These are phyloP conservation scores for Teunomyces gatunensis DNA, from an alignment of 805 yeast species.

Conservation along the genomic window DNA sequence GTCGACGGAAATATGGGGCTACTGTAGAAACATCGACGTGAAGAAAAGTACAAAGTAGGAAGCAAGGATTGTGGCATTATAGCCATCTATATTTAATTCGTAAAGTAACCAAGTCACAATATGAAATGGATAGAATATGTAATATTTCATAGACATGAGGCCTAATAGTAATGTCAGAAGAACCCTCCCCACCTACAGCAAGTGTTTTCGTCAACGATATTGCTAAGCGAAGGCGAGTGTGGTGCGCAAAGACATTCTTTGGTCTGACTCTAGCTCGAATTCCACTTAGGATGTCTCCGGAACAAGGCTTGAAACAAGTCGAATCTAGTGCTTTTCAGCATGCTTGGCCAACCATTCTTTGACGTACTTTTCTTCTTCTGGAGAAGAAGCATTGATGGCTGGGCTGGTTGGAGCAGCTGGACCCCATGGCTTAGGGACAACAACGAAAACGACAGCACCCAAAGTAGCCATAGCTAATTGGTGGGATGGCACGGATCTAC, in stretches of 20 bases:
- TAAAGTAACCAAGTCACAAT: neutral
- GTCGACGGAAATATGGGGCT: no score
- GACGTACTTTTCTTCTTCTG: conserved; percentile 89
- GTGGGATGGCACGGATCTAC: conserved; percentile 81
- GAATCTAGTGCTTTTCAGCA: conserved; percentile 25
- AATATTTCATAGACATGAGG: neutral
- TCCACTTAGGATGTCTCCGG: neutral
- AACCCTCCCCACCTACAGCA: no score
- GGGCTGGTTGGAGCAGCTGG: conserved; percentile 61
- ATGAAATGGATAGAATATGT: conserved; percentile 1
- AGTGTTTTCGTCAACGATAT: no score
- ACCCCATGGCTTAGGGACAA: conserved; percentile 73
- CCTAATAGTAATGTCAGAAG: neutral
- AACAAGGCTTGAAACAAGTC: neutral
- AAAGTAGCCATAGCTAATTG: conserved; percentile 80
- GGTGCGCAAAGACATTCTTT: neutral
- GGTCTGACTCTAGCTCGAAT: neutral
- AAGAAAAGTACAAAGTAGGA: neutral
- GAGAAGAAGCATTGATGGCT: conserved; percentile 68
- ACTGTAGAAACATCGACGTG: neutral
- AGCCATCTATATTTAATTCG: conserved; percentile 3
- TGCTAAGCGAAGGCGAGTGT: no score
- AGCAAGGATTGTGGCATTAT: neutral
- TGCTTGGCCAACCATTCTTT: conserved; percentile 59
- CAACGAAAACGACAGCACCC: conserved; percentile 60